phyloP scores from a whole-genome alignment of 305 asterid species.

The Withania somnifera region DNA sequence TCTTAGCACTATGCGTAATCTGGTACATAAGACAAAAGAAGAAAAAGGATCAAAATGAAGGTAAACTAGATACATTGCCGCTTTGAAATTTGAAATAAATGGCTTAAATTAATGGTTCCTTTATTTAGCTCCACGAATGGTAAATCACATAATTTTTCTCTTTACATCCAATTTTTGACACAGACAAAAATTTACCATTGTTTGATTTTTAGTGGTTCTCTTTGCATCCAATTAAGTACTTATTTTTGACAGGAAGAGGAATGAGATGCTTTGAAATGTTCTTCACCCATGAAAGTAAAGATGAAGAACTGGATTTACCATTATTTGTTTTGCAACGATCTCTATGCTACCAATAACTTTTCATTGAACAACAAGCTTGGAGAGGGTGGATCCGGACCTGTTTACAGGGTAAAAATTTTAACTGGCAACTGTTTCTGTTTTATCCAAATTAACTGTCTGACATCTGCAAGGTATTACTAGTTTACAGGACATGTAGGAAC shows the following conservation, averaged over 20 bases:
- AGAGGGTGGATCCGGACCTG: constrained; percentile 32
- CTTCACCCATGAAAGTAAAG: neutral
- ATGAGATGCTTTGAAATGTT: neutral
- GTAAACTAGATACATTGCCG: neutral
- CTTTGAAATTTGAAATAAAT: no score
- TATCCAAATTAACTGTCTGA: neutral
- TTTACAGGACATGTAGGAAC: no score
- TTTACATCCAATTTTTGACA: no score
- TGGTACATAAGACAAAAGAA: neutral
- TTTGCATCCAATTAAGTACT: neutral
- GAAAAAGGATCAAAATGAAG: neutral
- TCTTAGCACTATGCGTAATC: neutral
- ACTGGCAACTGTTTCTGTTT: neutral
- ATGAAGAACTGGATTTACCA: neutral
- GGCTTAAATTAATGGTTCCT: neutral
- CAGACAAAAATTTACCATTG: no score
- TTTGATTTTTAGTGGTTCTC: no score
- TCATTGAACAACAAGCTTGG: constrained; percentile 18
- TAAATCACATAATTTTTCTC: neutral
- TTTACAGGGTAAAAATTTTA: neutral
- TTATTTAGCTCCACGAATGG: neutral
- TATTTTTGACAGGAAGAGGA: neutral
- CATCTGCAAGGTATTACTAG: no score
- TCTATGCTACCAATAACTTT: constrained; percentile 27
- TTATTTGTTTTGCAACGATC: constrained; percentile 10